A percentile compares a stretch with the other conserved stretches of the same genome.
These are phyloP conservation scores for Blastocystis sp. DNA, from an alignment of 352 stramenopile genomes.

Conservation along the genomic window DNA sequence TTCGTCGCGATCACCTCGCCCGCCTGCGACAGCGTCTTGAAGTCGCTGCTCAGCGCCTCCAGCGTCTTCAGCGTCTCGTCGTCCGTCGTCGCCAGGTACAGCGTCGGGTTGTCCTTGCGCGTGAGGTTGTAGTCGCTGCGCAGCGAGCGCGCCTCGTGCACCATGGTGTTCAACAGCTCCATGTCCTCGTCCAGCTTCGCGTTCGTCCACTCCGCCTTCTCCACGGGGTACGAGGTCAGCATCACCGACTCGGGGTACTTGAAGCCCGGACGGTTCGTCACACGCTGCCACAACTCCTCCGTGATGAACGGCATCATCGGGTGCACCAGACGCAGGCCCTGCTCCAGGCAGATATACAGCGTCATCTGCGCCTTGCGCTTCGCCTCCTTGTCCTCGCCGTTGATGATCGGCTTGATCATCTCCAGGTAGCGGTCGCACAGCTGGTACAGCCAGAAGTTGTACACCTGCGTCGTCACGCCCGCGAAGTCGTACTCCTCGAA, in stretches of 20 bases:
- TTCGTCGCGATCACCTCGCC: slow-evolving; percentile 84
- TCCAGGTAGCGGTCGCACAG: slow-evolving; percentile 99
- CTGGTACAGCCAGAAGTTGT: slow-evolving; percentile 97
- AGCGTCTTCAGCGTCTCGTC: slow-evolving; percentile 81
- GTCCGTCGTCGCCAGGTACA: slow-evolving; percentile 87
- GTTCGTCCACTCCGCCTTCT: slow-evolving; percentile 83
- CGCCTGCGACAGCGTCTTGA: slow-evolving; percentile 89
- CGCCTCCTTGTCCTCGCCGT: slow-evolving; percentile 81
- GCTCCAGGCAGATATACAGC: slow-evolving; percentile 88
- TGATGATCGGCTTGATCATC: slow-evolving; percentile 95
- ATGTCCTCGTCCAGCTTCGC: slow-evolving; percentile 87
- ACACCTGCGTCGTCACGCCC: slow-evolving; percentile 89
- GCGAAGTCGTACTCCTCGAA: slow-evolving; percentile 93
- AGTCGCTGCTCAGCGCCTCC: slow-evolving; percentile 88
- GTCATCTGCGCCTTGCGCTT: slow-evolving; percentile 77
- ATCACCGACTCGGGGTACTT: slow-evolving; percentile 83
- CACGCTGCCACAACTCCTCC: slow-evolving; percentile 95
- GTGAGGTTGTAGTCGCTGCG: slow-evolving; percentile 83
- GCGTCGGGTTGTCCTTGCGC: slow-evolving; percentile 81
- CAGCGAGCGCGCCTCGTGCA: slow-evolving; percentile 91
- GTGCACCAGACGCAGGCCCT: slow-evolving; percentile 92
- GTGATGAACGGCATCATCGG: slow-evolving; percentile 99
- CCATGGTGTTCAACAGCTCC: slow-evolving; percentile 87
- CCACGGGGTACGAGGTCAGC: slow-evolving; percentile 84
- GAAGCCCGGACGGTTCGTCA: slow-evolving; percentile 80